A percentile compares a stretch with the other conserved stretches of the same genome.
These are phyloP conservation scores for Glaciozyma martinii DNA, from an alignment of 768 basidiomycete species.

Conservation along the genomic window DNA sequence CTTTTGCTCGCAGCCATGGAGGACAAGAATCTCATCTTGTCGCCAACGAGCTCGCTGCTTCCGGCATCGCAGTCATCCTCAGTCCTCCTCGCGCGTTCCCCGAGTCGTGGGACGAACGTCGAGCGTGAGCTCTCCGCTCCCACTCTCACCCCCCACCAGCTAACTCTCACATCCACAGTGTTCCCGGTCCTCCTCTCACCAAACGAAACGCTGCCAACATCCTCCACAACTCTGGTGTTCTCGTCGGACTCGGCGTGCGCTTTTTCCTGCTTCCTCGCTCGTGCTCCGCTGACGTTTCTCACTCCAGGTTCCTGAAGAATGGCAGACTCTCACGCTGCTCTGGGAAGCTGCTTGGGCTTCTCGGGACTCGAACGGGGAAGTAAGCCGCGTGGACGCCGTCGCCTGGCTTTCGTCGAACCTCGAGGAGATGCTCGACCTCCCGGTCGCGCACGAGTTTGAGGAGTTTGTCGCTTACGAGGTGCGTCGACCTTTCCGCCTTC, in stretches of 20 bases:
- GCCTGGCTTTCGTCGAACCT: conserved; percentile 52
- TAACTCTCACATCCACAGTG: background rate
- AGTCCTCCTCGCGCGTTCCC: conserved; percentile 40
- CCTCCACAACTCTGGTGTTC: conserved; percentile 60
- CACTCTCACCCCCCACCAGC: background rate
- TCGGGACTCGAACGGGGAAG: conserved; percentile 41
- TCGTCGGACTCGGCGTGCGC: conserved; percentile 56
- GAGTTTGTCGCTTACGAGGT: conserved; percentile 25
- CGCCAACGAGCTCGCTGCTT: conserved; percentile 59
- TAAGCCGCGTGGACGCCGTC: conserved; percentile 47
- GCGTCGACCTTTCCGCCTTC: background rate
- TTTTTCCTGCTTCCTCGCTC: background rate
- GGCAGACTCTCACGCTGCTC: conserved; percentile 64
- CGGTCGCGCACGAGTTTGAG: conserved; percentile 6
- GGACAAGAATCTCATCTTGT: conserved; percentile 63
- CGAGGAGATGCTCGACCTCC: conserved; percentile 48
- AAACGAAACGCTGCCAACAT: conserved; percentile 52
- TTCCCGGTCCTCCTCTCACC: conserved; percentile 65
- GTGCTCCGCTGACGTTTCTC: background rate
- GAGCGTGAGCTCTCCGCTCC: background rate
- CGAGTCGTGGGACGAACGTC: conserved; percentile 13
- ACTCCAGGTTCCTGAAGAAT: conserved; percentile 52
- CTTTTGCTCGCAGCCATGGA: conserved; percentile 37
- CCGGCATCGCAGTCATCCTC: conserved; percentile 62
- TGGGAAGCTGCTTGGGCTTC: conserved; percentile 67